These are phyloP conservation scores for Aristolochia californica DNA, from an alignment of 164 flowering plant genomes.

Conservation along the genomic window DNA sequence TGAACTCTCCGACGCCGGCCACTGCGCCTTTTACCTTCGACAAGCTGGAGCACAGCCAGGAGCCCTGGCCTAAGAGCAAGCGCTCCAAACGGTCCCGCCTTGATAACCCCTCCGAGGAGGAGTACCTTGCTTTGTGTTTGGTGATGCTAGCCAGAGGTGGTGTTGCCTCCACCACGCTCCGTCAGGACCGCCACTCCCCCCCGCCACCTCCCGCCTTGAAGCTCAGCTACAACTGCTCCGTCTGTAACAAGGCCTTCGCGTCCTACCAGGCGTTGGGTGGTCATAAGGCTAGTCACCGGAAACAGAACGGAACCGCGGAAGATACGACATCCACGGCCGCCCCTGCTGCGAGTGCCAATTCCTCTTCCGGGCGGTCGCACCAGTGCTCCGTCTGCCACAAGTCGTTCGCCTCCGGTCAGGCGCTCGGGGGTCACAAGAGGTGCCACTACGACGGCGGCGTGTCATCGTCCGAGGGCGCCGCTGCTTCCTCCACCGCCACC, in stretches of 20 bases:
- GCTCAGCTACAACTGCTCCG: slow-evolving; percentile 39
- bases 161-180: background rate
- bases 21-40: slow-evolving; percentile 12
- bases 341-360: background rate
- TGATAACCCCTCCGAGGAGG: slow-evolving; percentile 30
- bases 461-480: slow-evolving; percentile 3
- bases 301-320: slow-evolving; percentile 13
- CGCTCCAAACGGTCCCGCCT: slow-evolving; percentile 39
- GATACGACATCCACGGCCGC: slow-evolving; percentile 10
- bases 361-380: slow-evolving; percentile 22
- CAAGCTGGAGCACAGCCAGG: slow-evolving; percentile 10
- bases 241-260: slow-evolving; percentile 57
- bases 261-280: slow-evolving; percentile 89
- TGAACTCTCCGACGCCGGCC: slow-evolving; percentile 29
- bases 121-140: slow-evolving; percentile 53
- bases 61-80: slow-evolving; percentile 46
- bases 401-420: slow-evolving; percentile 53
- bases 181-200: background rate
- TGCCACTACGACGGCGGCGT: slow-evolving; percentile 48
- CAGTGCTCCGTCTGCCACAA: slow-evolving; percentile 49
- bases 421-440: slow-evolving; percentile 63
- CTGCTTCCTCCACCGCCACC: slow-evolving; percentile 10
- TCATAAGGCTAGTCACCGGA: slow-evolving; percentile 86
- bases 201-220: slow-evolving; percentile 13
- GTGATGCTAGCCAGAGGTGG: slow-evolving; percentile 51